Base-by-base conservation (phyloP, 2,329 filamentous ascomycete species). In the Neopestalotiopsis rosae region DNA sequence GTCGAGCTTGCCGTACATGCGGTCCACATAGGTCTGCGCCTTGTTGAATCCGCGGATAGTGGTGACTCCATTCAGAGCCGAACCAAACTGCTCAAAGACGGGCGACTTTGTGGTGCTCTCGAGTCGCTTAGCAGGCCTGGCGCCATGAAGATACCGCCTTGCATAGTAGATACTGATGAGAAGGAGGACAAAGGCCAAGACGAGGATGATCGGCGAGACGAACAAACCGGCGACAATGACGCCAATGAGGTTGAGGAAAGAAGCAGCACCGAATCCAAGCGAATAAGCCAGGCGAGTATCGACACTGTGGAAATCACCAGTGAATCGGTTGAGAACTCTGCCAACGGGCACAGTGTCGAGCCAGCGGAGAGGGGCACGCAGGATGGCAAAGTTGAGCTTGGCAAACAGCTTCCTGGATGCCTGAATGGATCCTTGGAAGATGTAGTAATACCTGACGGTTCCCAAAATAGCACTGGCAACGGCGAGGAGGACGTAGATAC, bases 1-100 rank as follows among this genome's bases (percentile, higher is more conserved):
- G 76, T 95, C 93, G 20, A 95, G 88, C 72, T 87, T 88, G 62
- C 79, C 77, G 76, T 91, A 91, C 90, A 95, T 94, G 67, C 89
- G 86, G 12, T 90, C 84, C 61, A 92, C 83, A 72, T 94, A 95
- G 1, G 86, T 84, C 24, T 89, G 84, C 0, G 85, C 82, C 81
- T 93, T 94, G 71, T 89, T 89, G 72, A 93, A 95, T 0, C 91
- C 91, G 13, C 93, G 89, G 66, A 96, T 93, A 0, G 93, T 95
- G 1, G 89, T 85, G 20, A 96, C 88, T 5, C 93, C 93, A 0
- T 88, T 87, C 10, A 95, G 85, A 0, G 91, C 89, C 1, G 91
- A 90, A 12, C 90, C 91, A 74, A 95, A 95, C 71, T 93, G 90
- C 77, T 95, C 93, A 73, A 94, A 95, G 1, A 95, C 89, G 0